Evolutionary conservation across 1,284 basidiomycete genomes (phyloP).

Genomic region (Microbotryum saponariae): DNA sequence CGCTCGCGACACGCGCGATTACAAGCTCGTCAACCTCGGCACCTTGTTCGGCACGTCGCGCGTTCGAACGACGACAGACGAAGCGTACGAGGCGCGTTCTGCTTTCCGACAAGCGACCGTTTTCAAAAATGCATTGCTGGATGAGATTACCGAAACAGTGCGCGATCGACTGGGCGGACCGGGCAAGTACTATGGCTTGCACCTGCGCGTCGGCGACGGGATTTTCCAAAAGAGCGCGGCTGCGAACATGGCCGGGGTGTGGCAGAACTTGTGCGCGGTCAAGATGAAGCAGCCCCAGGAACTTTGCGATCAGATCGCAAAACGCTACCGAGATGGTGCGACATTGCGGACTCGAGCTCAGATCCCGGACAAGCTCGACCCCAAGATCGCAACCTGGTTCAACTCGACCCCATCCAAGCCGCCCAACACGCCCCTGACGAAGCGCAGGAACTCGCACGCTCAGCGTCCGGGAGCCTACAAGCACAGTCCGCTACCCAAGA

Average conservation of each 20-base stretch:
- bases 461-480: slow-evolving; percentile 28
- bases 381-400: not conserved
- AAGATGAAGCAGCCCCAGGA: slow-evolving; percentile 26
- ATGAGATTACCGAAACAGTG: slow-evolving; percentile 33
- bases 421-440: not conserved
- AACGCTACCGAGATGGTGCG: not conserved
- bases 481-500: slow-evolving; percentile 22
- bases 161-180: slow-evolving; percentile 45
- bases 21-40: slow-evolving; percentile 37
- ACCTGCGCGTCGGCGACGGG: slow-evolving; percentile 61
- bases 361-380: not conserved
- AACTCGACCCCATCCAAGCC: not conserved
- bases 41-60: slow-evolving; percentile 38
- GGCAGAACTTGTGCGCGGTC: slow-evolving; percentile 26
- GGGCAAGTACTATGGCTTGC: slow-evolving; percentile 52
- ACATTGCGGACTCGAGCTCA: not conserved
- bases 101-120: slow-evolving; percentile 33
- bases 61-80: slow-evolving; percentile 23
- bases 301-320: slow-evolving; percentile 20
- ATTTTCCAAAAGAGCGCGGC: slow-evolving; percentile 48
- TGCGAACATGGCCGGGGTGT: slow-evolving; percentile 32
- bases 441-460: slow-evolving; percentile 26
- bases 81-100: slow-evolving; percentile 26
- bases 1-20: slow-evolving; percentile 16
- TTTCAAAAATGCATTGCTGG: slow-evolving; percentile 33